Conservation (phyloP, 306 rosid species). For the Clitoria ternatea region DNA sequence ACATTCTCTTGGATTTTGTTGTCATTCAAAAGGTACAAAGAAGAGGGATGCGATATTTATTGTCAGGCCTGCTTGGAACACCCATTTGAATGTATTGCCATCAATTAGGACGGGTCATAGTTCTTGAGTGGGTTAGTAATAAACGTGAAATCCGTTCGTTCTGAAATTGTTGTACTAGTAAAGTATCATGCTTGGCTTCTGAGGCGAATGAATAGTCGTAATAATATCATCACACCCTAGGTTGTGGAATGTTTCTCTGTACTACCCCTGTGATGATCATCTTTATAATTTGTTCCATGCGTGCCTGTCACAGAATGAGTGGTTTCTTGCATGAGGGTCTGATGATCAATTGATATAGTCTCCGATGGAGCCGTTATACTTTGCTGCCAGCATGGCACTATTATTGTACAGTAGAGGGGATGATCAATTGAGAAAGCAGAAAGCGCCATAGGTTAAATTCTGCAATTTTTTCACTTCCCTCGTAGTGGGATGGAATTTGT, state of each 20-base stretch:
- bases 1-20: slow-evolving; percentile 45
- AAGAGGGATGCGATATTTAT: slow-evolving; percentile 29
- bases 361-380: background rate
- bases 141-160: slow-evolving; percentile 36
- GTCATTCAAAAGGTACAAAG: slow-evolving; percentile 20
- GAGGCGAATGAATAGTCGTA: slow-evolving; percentile 3
- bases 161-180: slow-evolving; percentile 33
- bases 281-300: background rate
- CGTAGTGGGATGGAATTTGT: too few relatives aligned
- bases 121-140: slow-evolving; percentile 28
- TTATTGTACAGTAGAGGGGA: too few relatives aligned
- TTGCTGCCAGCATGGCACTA: background rate
- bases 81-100: slow-evolving; percentile 32
- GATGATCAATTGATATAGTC: too few relatives aligned
- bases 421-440: too few relatives aligned
- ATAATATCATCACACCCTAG: background rate
- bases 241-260: background rate
- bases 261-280: background rate
- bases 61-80: slow-evolving; percentile 36
- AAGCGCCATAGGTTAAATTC: background rate
- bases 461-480: background rate
- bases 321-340: background rate
- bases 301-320: background rate
- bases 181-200: slow-evolving; percentile 17
- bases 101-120: slow-evolving; percentile 25